Evolutionary conservation across 495 filamentous ascomycete species (phyloP), one percentile per base, ranked within the genome.

Genomic region (Friedmanniomyces endolithicus): DNA sequence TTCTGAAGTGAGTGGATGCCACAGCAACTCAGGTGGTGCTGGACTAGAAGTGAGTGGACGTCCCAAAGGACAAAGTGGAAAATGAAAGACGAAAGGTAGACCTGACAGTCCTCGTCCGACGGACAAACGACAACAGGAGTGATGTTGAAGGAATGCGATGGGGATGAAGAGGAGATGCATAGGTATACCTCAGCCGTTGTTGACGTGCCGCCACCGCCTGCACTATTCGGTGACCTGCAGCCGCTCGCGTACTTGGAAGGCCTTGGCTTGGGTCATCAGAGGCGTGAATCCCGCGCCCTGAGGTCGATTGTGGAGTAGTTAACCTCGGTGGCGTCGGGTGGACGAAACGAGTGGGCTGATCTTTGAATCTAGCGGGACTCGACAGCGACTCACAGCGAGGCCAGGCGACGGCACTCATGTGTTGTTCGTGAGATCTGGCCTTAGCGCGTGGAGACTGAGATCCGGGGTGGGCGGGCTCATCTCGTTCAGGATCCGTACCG

Each of bases 21-120:
- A 39, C 51, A 53, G 50, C 50, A 44, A 39, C 11, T 19, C 14
- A 52, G 24, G 11, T 31, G 37, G 19, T 53, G 51, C 40, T 44
- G 37, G 19, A 39, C 40, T 4, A 19, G 20, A 20, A 46, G 51
- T 31, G 51, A 44, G 51, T 53, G 51, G 51, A 46, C 51, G 51
- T 50, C 29, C 31, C 31, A 16, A 46, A 46, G 51, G 51, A 52
- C 49, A 41, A 41, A 14, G 37, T 16, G 6, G 17, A 14, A 9
- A 25, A 22, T 24, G 12, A 17, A 17, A 34, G 9, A 7, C 25
- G 14, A 35, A 50, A 33, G 29, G 9, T 23, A 50, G 37, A 41
- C 37, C 17, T 16, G 37, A 41, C 37, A 41, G 37, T 41, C 37
- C 16, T 19, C 37, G 14, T 41, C 37, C 14, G 6, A 41, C 37